phyloP scores from a whole-genome alignment of 768 basidiomycete species.

The Floccularia luteovirens region DNA sequence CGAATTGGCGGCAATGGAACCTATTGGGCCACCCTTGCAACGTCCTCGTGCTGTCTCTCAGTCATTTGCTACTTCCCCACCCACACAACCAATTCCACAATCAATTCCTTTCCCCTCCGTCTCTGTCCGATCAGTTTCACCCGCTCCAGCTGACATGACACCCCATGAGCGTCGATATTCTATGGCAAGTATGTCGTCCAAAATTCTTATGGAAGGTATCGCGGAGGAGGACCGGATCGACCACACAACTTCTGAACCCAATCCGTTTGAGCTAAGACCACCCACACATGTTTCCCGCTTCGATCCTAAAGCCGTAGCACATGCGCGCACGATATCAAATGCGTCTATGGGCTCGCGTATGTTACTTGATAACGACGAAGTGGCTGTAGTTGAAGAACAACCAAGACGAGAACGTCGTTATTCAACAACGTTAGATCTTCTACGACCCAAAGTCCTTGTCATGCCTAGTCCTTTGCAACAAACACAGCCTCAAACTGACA shows the following conservation, averaged over 20 bases:
- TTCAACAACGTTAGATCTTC: slow-evolving; percentile 69
- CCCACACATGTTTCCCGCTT: slow-evolving; percentile 65
- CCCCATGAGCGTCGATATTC: slow-evolving; percentile 42
- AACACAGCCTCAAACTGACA: slow-evolving; percentile 39
- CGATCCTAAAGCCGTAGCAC: slow-evolving; percentile 67
- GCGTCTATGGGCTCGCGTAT: slow-evolving; percentile 61
- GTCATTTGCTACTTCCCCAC: slow-evolving; percentile 32
- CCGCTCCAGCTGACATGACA: slow-evolving; percentile 15
- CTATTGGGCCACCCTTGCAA: slow-evolving; percentile 28
- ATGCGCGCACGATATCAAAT: slow-evolving; percentile 54
- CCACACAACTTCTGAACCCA: no score
- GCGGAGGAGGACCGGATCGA: slow-evolving; percentile 37
- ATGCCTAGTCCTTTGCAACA: slow-evolving; percentile 91
- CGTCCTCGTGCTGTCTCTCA: slow-evolving; percentile 48
- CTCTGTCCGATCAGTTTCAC: slow-evolving; percentile 45
- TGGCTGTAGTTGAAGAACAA: slow-evolving; percentile 32
- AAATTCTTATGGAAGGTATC: slow-evolving; percentile 33
- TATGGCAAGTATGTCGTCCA: slow-evolving; percentile 37
- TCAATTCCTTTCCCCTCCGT: slow-evolving; percentile 61
- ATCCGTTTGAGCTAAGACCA: slow-evolving; percentile 63
- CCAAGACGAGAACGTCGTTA: slow-evolving; percentile 45
- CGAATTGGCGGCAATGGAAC: slow-evolving; percentile 41
- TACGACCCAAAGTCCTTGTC: slow-evolving; percentile 87
- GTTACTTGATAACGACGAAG: slow-evolving; percentile 47
- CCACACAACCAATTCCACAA: slow-evolving; percentile 6